Evolutionary conservation across 2,329 filamentous ascomycete genomes (phyloP).

Genomic region (Orbilia oligospora): DNA sequence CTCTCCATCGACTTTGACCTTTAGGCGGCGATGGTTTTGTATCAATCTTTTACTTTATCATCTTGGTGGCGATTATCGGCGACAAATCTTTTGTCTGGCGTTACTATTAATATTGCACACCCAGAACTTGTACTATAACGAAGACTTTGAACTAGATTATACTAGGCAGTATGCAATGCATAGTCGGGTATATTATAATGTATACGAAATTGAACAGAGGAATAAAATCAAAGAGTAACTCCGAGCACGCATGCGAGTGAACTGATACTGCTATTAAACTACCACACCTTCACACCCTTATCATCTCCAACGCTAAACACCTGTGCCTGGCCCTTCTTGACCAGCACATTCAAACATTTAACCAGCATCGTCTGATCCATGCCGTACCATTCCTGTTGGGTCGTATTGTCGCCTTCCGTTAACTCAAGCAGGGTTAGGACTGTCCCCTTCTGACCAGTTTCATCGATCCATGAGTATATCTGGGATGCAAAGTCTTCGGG

Average conservation of each 20-base stretch:
- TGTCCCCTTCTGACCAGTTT: slow-evolving; percentile 85
- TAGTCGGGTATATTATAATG: slow-evolving; percentile 36
- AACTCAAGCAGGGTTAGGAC: slow-evolving; percentile 96
- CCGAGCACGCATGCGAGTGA: slow-evolving; percentile 20
- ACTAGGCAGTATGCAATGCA: slow-evolving; percentile 30
- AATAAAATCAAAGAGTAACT: slow-evolving; percentile 2
- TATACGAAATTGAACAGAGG: neutral
- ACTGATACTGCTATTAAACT: neutral
- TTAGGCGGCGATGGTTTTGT: neutral
- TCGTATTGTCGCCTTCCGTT: slow-evolving; percentile 84
- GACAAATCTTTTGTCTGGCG: slow-evolving; percentile 31
- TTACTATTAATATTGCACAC: slow-evolving; percentile 29
- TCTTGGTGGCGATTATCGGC: slow-evolving; percentile 14
- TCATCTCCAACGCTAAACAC: slow-evolving; percentile 86
- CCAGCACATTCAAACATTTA: slow-evolving; percentile 82
- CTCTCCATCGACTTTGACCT: neutral
- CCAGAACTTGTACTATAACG: slow-evolving; percentile 18
- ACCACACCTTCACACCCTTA: slow-evolving; percentile 94
- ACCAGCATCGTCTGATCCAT: slow-evolving; percentile 86
- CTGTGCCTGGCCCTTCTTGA: slow-evolving; percentile 92
- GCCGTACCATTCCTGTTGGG: slow-evolving; percentile 83
- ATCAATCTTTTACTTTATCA: slow-evolving; percentile 4
- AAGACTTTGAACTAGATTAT: slow-evolving; percentile 18
- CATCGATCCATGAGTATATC: slow-evolving; percentile 78
- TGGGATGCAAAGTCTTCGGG: slow-evolving; percentile 90